Evolutionary conservation across 1,284 basidiomycete genomes (phyloP).

Genomic region (Ustilago tritici): DNA sequence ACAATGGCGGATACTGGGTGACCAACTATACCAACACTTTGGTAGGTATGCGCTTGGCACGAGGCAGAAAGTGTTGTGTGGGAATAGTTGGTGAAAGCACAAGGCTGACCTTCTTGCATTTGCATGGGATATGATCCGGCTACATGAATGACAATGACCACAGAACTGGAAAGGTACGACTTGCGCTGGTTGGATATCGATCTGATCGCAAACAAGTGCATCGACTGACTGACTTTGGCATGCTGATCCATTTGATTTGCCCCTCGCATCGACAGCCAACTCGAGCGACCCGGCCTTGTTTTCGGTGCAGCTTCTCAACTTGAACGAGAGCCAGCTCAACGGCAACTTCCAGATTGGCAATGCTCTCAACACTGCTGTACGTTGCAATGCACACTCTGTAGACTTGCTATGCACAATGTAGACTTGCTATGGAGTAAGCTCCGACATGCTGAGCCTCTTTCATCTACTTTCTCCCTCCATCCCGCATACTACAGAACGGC

Average conservation of each 20-base stretch:
- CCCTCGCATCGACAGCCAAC: conserved; percentile 34
- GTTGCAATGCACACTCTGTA: not conserved
- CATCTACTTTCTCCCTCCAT: not conserved
- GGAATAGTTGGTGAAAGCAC: not conserved
- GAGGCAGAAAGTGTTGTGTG: not conserved
- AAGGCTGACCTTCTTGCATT: not conserved
- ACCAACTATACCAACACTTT: conserved; percentile 56
- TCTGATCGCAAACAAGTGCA: not conserved
- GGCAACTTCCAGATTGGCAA: conserved; percentile 61
- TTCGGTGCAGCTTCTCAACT: conserved; percentile 53
- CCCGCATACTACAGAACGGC: conserved; percentile 25
- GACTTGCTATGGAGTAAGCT: not conserved
- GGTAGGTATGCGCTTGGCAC: conserved; percentile 16
- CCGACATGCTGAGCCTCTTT: not conserved
- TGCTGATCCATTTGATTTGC: conserved; percentile 6
- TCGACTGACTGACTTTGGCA: not conserved
- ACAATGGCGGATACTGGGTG: conserved; percentile 57
- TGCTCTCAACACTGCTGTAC: conserved; percentile 36
- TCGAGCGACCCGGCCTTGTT: conserved; percentile 48
- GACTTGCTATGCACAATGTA: not conserved
- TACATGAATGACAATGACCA: not conserved
- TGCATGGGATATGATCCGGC: too few relatives aligned
- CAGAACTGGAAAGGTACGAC: conserved; percentile 48
- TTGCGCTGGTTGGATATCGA: not conserved
- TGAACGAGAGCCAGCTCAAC: conserved; percentile 50